Conservation (phyloP, 148 eudicot species). For the Rhododendron simsii region DNA sequence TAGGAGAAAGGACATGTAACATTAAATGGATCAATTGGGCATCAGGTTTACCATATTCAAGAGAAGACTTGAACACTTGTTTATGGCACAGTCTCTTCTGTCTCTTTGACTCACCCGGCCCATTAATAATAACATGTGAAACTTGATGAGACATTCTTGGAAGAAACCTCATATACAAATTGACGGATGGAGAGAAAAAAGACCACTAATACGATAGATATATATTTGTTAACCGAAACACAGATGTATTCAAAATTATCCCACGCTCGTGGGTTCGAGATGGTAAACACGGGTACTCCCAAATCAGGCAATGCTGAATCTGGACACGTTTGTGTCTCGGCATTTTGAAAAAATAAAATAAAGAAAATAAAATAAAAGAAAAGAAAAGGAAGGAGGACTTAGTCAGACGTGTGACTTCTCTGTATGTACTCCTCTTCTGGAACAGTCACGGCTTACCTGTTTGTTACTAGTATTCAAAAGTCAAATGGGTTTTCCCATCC, state of each 20-base stretch:
- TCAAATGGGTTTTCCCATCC: neutral
- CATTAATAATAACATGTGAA: neutral
- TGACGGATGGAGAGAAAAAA: neutral
- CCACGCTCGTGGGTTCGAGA: neutral
- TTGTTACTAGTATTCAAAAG: neutral
- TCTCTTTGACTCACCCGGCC: neutral
- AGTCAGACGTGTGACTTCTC: neutral
- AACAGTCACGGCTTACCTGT: neutral
- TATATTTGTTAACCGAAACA: neutral
- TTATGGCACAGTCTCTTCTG: neutral
- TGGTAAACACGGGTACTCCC: neutral
- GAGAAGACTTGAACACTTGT: neutral
- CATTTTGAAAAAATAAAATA: no score
- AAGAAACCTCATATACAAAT: neutral
- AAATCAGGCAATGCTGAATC: no score
- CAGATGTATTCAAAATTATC: neutral
- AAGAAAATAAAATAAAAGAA: neutral
- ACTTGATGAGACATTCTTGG: neutral
- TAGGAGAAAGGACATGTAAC: neutral
- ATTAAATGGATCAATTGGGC: neutral
- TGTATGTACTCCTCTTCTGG: neutral
- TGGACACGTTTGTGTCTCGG: neutral
- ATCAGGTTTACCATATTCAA: neutral
- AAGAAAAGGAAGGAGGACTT: neutral
- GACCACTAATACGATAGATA: neutral